Base-by-base conservation (phyloP, 257 asterid species). In the Cordia subcordata region DNA sequence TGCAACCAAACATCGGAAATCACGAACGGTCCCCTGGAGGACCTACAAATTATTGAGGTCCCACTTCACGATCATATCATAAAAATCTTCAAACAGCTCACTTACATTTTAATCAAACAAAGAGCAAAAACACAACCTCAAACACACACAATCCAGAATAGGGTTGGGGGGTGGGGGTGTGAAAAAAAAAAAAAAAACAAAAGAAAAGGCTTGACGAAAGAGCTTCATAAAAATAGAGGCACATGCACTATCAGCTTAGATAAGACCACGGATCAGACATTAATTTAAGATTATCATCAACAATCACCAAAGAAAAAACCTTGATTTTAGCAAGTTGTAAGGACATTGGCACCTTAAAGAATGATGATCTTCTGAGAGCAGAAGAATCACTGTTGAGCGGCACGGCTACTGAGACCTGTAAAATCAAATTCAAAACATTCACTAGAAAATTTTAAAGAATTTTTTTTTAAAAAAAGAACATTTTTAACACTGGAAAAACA, bases 391-490 rank as follows among this genome's bases (percentile, higher is more conserved):
- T 49, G 11, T 64, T 70, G 68, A 74, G 56, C 69, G 85, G 63
- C 72, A 81, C 75, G 2, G 79, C 67, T 46, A 71, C 72, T 58
- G 84, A 78, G 63, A 72, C 79, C 88, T 82, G 91, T 76, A 70
- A 62, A 56, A 63, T 68, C 47, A 50, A 46, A 21, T 56, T 22
- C 13, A 58, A 56, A 51, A 18, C 4, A 10, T 10, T 42, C 47
- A 42, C 2, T 42, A 42, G 12, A 10, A 42, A 42, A 42, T 42
- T 14, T n/a, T n/a, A n/a, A n/a, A n/a, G n/a, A n/a, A n/a, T n/a
- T n/a, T n/a, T n/a, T n/a, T n/a, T n/a, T n/a, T n/a, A n/a, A n/a
- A n/a, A n/a, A n/a, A n/a, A n/a, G 3, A 42, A 42, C 47, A 42
- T 42, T 42, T 8, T 42, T 42, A 42, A 3, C 47, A 42, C 47